phyloP scores from a whole-genome alignment of 2,329 filamentous ascomycete genomes.

The Sphaerulina populicola region DNA sequence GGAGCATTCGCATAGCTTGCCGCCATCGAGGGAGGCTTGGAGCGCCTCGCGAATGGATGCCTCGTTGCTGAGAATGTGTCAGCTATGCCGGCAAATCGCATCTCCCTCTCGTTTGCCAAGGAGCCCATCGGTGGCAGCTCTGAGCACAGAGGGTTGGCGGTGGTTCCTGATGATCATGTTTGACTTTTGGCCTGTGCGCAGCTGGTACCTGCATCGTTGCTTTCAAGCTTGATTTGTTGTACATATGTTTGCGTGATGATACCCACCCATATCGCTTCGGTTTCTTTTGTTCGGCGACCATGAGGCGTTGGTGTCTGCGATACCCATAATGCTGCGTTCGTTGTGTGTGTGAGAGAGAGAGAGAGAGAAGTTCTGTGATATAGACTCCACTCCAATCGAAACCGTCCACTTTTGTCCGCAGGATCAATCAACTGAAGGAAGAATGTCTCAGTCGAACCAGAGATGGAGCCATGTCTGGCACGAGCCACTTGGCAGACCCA shows the following conservation, averaged over 20 bases:
- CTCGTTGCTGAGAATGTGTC: not conserved
- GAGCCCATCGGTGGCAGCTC: not conserved
- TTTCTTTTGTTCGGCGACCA: constrained; percentile 3
- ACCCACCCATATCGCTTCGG: constrained; percentile 5
- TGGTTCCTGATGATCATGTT: no score
- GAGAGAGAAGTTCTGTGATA: constrained; percentile 2
- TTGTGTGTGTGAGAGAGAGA: not conserved
- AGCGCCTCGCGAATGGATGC: not conserved
- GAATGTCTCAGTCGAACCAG: not conserved
- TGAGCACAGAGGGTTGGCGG: no score
- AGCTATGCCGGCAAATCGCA: not conserved
- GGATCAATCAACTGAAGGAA: not conserved
- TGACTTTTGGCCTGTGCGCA: not conserved
- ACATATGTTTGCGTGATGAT: constrained; percentile 4
- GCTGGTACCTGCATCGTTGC: constrained; percentile 3
- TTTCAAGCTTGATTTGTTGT: constrained; percentile 6
- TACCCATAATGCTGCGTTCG: constrained; percentile 1
- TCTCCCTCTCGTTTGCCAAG: not conserved
- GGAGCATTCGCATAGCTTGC: not conserved
- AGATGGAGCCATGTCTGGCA: not conserved
- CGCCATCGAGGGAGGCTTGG: not conserved
- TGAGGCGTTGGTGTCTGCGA: not conserved
- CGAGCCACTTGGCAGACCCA: not conserved
- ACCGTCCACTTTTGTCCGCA: not conserved
- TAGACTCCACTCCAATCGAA: constrained; percentile 4